These are phyloP conservation scores for Angomonas desouzai DNA, from an alignment of 208 protist genomes.

Conservation along the genomic window DNA sequence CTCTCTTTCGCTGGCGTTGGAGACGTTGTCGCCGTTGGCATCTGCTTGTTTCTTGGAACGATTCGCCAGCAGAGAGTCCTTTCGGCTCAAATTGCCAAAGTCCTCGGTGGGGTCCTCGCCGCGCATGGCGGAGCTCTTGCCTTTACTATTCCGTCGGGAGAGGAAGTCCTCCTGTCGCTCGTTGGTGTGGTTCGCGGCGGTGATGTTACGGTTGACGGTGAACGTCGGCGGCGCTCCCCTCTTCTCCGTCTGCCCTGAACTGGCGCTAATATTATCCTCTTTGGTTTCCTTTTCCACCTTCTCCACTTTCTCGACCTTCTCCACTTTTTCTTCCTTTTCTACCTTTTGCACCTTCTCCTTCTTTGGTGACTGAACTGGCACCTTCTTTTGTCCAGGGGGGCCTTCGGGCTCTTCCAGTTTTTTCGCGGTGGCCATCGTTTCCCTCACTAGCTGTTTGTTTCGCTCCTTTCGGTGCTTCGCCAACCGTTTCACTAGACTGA, in stretches of 20 bases:
- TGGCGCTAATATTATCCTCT: neutral
- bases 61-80: neutral
- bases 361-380: too few relatives aligned
- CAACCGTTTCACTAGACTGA: too few relatives aligned
- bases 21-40: neutral
- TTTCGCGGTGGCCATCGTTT: too few relatives aligned
- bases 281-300: neutral
- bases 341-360: too few relatives aligned
- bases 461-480: too few relatives aligned
- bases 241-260: neutral
- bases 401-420: too few relatives aligned
- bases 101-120: neutral
- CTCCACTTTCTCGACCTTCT: neutral
- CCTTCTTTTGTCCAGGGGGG: too few relatives aligned
- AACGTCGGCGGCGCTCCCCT: neutral
- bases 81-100: neutral
- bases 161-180: conserved; percentile 4
- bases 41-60: too few relatives aligned
- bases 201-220: neutral
- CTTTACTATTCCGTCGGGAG: neutral
- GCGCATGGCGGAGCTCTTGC: neutral
- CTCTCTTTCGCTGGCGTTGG: conserved; percentile 17
- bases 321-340: too few relatives aligned
- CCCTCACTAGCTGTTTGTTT: too few relatives aligned
- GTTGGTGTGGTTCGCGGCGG: neutral